Base-by-base conservation (phyloP, 371 early-diverging fungal genomes). In the Circinella umbellata region DNA sequence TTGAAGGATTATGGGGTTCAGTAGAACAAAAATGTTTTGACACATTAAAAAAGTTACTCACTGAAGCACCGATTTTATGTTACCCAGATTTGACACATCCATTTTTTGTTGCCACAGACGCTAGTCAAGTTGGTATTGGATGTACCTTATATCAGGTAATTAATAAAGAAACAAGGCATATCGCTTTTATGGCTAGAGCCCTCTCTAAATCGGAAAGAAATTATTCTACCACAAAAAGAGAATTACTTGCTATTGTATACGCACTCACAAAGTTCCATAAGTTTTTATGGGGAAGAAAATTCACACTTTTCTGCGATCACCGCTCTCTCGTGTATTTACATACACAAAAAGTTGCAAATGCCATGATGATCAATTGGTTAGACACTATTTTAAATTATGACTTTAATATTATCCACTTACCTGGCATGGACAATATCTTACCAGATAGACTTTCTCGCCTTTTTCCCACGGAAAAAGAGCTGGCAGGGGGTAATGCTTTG, bases 81-180 rank as follows among this genome's bases (percentile, higher is more conserved):
- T 49, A 53, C n/a, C 80, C 83, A 1, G 74, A 85, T 18, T 66
- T 76, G 3, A 48, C 9, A 0, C 35, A 68, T 1, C 73, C 71
- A 3, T 81, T 83, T 55, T 69, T 67, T 34, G 61, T 85, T 0
- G 80, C 77, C 4, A 79, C 80, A 0, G 83, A 87, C 69, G 80
- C 84, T 0, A 83, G 81, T 0, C 72, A 80, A 46, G 51, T 53
- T 11, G 82, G 79, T 8, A 79, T 81, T 42, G 82, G 79, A 15
- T 77, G 75, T 47, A 73, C 71, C 0, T 49, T 86, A n/a, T 76
- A 51, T 54, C 74, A 79, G 60, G 63, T 51, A 1, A 68, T 53
- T 6, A 18, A 70, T 34, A 57, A 37, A 4, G 39, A 54, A n/a
- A 61, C 39, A 49, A 55, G 57, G 7, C 67, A 75, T 62, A 78